A percentile compares a stretch with the other conserved stretches of the same genome.
Conservation (phyloP, 1,139 yeast species). For the Magnusiomyces suaveolens region DNA sequence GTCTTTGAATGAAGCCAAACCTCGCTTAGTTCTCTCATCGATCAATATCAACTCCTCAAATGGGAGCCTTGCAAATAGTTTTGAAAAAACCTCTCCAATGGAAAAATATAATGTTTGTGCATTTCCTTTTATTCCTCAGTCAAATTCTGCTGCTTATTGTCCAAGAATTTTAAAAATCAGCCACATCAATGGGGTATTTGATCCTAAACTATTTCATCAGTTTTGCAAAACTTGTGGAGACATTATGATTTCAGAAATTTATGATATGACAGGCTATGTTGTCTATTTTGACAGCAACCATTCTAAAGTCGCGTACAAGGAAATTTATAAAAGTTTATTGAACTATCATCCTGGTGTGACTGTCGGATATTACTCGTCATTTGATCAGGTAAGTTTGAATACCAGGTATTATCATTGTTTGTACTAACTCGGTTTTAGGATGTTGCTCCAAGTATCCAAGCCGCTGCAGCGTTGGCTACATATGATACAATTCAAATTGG, state of each 20-base stretch:
- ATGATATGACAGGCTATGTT: background rate
- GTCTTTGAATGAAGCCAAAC: background rate
- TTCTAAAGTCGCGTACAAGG: background rate
- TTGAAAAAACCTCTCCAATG: background rate
- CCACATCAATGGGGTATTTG: background rate
- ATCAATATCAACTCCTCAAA: background rate
- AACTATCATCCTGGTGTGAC: background rate
- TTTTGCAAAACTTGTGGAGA: constrained; percentile 7
- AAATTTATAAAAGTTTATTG: background rate
- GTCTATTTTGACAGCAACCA: background rate
- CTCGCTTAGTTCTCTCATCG: background rate
- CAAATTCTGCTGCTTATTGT: background rate
- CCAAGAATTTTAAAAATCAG: constrained; percentile 8
- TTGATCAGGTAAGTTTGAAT: background rate
- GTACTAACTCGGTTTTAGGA: too few species aligned
- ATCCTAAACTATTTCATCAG: background rate
- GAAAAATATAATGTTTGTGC: constrained; percentile 9
- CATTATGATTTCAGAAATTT: background rate
- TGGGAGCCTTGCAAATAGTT: too few species aligned
- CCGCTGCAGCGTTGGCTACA: background rate
- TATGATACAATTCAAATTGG: background rate
- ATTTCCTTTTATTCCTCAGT: constrained; percentile 5
- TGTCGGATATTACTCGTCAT: background rate
- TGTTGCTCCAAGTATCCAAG: background rate
- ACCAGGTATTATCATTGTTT: background rate